Evolutionary conservation across 176 grass and related monocot species (phyloP).

Genomic region (Tillandsia fasciculata): DNA sequence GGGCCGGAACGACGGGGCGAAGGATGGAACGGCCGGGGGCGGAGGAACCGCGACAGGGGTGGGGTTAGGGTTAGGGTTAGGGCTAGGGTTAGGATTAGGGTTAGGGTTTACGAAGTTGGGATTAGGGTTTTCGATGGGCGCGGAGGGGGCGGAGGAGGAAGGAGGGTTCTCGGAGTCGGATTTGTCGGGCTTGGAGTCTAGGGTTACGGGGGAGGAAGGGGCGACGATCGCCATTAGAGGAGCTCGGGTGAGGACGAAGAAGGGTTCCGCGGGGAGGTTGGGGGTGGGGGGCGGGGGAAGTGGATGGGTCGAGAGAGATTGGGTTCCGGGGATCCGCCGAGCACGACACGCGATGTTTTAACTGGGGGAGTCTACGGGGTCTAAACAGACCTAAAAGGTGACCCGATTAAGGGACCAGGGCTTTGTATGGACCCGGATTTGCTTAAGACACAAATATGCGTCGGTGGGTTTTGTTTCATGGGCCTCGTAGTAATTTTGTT

Average conservation of each 20-base stretch:
- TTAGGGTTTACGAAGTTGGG: slow-evolving; percentile 5
- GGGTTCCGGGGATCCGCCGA: neutral
- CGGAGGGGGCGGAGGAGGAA: slow-evolving; percentile 8
- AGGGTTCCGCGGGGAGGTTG: neutral
- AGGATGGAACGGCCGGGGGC: slow-evolving; percentile 5
- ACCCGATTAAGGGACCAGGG: no score
- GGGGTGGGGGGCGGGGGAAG: neutral
- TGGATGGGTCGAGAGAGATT: neutral
- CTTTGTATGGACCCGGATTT: no score
- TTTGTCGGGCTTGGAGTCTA: slow-evolving; percentile 10
- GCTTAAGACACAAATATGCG: no score
- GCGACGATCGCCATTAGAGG: slow-evolving; percentile 27
- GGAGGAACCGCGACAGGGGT: neutral
- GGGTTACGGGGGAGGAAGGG: slow-evolving; percentile 17
- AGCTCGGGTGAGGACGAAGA: neutral
- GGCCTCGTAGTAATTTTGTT: no score
- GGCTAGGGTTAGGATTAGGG: slow-evolving; percentile 19
- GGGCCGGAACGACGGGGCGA: slow-evolving; percentile 21
- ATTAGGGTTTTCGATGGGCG: slow-evolving; percentile 1
- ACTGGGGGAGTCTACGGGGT: no score
- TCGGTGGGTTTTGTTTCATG: no score
- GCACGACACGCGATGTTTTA: no score
- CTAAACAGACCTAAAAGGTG: no score
- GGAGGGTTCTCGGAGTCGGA: neutral
- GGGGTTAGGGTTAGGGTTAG: slow-evolving; percentile 18